Evolutionary conservation across 2,329 filamentous ascomycete genomes (phyloP).

Genomic region (Sarocladiaceae sp.): DNA sequence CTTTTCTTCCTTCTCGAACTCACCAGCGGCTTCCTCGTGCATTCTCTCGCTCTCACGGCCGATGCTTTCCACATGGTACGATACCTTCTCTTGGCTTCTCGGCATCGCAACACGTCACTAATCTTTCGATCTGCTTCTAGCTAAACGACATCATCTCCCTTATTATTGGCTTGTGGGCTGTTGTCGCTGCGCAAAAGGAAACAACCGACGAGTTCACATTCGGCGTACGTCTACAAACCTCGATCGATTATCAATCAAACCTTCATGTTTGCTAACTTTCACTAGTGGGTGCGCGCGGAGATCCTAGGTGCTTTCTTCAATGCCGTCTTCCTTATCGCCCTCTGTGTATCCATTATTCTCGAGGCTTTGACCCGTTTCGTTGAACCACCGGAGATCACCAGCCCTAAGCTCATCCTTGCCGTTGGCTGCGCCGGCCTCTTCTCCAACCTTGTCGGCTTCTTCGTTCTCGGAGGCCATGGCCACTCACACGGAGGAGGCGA

Average conservation of each 20-base stretch:
- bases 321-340: conserved; percentile 92
- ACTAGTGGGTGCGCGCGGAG: conserved; percentile 91
- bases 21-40: conserved; percentile 77
- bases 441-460: conserved; percentile 85
- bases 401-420: conserved; percentile 82
- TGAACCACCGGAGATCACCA: conserved; percentile 81
- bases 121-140: conserved; percentile 35
- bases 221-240: conserved; percentile 56
- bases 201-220: conserved; percentile 93
- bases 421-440: conserved; percentile 82
- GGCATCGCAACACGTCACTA: conserved; percentile 11
- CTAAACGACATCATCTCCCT: conserved; percentile 97
- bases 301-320: conserved; percentile 96
- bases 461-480: conserved; percentile 89
- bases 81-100: conserved; percentile 14
- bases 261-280: neutral
- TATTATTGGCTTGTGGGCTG: conserved; percentile 90
- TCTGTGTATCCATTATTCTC: conserved; percentile 94
- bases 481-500: conserved; percentile 68
- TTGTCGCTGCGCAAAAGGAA: conserved; percentile 79
- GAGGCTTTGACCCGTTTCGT: conserved; percentile 91
- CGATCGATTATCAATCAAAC: neutral
- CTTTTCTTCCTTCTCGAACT: conserved; percentile 90
- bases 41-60: conserved; percentile 88
- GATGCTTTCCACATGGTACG: conserved; percentile 97